phyloP scores from a whole-genome alignment of 2,329 filamentous ascomycete species.

The Metarhizium humberi region DNA sequence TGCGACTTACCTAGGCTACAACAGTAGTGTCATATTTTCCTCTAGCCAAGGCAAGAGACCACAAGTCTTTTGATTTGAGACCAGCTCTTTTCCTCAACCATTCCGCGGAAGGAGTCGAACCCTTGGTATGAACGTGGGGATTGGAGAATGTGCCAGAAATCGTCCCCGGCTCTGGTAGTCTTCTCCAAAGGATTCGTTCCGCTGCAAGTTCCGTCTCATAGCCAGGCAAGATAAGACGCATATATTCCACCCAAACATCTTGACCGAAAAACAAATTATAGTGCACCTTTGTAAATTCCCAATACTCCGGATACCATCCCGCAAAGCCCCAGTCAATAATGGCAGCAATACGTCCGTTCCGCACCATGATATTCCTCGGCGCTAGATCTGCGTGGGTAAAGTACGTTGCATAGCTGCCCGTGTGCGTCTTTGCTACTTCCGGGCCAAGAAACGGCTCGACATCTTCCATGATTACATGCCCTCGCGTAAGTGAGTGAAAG shows the following conservation, averaged over 20 bases:
- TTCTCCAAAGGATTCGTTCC: not conserved
- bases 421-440: slow-evolving; percentile 15
- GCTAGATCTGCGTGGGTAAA: not conserved
- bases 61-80: not conserved
- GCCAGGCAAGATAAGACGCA: not conserved
- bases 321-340: not conserved
- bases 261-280: not conserved
- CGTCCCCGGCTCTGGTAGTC: not conserved
- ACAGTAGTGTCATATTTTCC: not conserved
- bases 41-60: not conserved
- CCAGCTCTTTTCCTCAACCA: not conserved
- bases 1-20: too few species aligned
- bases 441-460: slow-evolving; percentile 13
- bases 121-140: not conserved
- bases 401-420: slow-evolving; percentile 10
- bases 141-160: not conserved
- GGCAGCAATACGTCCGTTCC: not conserved
- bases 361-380: not conserved
- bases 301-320: not conserved
- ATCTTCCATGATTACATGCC: slow-evolving; percentile 13
- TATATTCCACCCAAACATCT: not conserved
- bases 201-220: not conserved
- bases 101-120: not conserved
- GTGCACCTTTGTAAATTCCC: not conserved
- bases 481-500: slow-evolving; percentile 17